Base-by-base conservation (phyloP, 352 stramenopile genomes). In the Pythium rhizo-oryzae region DNA sequence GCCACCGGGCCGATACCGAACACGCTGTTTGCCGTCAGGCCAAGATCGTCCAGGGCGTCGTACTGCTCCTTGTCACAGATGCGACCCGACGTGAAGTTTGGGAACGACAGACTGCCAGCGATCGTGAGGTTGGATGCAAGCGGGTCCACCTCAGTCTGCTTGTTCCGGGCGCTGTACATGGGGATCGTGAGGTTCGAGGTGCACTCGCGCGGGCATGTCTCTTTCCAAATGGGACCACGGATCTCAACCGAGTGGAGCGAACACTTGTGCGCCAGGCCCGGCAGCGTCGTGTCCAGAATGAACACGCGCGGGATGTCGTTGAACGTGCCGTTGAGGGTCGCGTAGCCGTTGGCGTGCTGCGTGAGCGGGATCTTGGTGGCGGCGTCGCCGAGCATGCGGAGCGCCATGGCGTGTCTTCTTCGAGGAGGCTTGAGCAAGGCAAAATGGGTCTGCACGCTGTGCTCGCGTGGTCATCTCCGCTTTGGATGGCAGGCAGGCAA, bases 311-410 rank as follows among this genome's bases (percentile, higher is more conserved):
- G 52, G n/a, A 59, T 59, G 30, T 28, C 52, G 52, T 59, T 59
- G 52, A 59, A 59, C 52, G 52, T 59, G 30, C 52, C 52, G 30
- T 59, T 59, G 30, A 59, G n/a, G 9, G 52, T 59, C 30, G 44
- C 33, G 52, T 30, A 44, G 30, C 52, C 52, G n/a, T 46, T 30
- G 18, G 33, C 4, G 18, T 44, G 33, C 30, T 59, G 52, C 7
- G 12, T 21, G 24, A 59, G 28, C 30, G 28, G 19, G 30, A 59
- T 46, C 30, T 59, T 59, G 30, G 33, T 13, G 28, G 52, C 33
- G 52, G 28, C 28, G 28, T 59, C 52, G 52, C 1, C 19, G 52
- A 59, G 52, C 30, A 59, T 30, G 52, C 52, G 52, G 16, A 59
- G 52, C 28, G 52, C 52, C 52, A 59, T 59, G 12, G 24, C 19